Evolutionary conservation across 2,329 filamentous ascomycete species (phyloP).

Genomic region (Fusarium nurragi): DNA sequence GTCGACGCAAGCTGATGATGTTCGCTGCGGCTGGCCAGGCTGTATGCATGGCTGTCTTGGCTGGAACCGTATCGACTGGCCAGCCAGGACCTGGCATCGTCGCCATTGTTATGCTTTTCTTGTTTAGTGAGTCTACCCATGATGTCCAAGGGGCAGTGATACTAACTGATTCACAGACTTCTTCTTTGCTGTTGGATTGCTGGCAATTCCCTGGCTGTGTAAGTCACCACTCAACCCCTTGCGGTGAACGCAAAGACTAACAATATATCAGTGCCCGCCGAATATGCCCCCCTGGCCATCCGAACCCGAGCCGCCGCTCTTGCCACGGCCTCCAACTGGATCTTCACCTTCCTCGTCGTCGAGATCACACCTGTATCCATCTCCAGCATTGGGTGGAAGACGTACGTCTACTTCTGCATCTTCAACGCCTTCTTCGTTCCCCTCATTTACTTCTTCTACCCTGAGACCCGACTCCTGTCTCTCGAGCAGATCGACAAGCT

Average conservation of each 20-base stretch:
- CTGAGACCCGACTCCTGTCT: conserved; percentile 58
- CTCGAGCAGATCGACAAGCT: conserved; percentile 60
- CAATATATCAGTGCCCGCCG: conserved; percentile 49
- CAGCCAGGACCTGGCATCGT: conserved; percentile 52
- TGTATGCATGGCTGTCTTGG: conserved; percentile 57
- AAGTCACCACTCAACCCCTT: conserved; percentile 6
- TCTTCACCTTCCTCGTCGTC: conserved; percentile 51
- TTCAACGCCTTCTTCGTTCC: conserved; percentile 53
- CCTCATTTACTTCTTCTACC: conserved; percentile 59
- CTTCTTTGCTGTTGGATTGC: conserved; percentile 53
- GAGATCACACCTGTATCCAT: conserved; percentile 53
- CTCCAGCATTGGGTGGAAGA: conserved; percentile 50
- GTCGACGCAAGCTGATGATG: conserved; percentile 68
- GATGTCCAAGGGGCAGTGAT: fast-evolving
- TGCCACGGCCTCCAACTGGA: conserved; percentile 52
- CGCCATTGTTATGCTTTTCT: conserved; percentile 56
- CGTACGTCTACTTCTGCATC: conserved; percentile 52
- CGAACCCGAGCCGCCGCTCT: conserved; percentile 52
- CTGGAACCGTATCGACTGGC: conserved; percentile 54
- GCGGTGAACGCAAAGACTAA: conserved; percentile 6
- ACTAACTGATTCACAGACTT: conserved; percentile 41
- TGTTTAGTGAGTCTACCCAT: conserved; percentile 44
- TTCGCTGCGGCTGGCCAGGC: conserved; percentile 52
- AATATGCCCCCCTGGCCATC: conserved; percentile 54
- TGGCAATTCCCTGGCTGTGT: conserved; percentile 53